Evolutionary conservation across 805 yeast species (phyloP).

Genomic region (Metschnikowia hibisci): DNA sequence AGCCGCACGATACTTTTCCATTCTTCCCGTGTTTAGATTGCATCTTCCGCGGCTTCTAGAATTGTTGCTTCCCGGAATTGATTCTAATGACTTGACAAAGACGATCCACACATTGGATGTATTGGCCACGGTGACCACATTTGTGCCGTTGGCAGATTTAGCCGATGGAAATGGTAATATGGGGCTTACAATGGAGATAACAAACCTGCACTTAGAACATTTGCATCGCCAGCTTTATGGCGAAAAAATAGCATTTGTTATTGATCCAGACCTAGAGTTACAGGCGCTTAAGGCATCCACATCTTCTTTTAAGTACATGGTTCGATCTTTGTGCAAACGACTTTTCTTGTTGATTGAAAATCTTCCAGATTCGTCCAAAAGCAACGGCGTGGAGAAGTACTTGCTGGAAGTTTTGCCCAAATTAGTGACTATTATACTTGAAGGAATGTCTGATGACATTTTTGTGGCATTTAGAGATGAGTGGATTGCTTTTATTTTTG

Average conservation of each 20-base stretch:
- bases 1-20: slow-evolving; percentile 62
- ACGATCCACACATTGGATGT: slow-evolving; percentile 66
- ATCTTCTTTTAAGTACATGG: slow-evolving; percentile 58
- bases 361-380: slow-evolving; percentile 55
- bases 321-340: slow-evolving; percentile 53
- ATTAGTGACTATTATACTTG: slow-evolving; percentile 36
- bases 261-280: slow-evolving; percentile 45
- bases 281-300: slow-evolving; percentile 71
- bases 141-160: slow-evolving; percentile 67
- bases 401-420: slow-evolving; percentile 34
- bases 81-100: slow-evolving; percentile 77
- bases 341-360: slow-evolving; percentile 64
- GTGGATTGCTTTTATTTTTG: slow-evolving; percentile 55
- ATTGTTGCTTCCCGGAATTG: slow-evolving; percentile 75
- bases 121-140: slow-evolving; percentile 65
- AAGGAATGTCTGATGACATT: slow-evolving; percentile 57
- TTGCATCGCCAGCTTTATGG: slow-evolving; percentile 43
- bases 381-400: slow-evolving; percentile 50
- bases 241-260: slow-evolving; percentile 8
- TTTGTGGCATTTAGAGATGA: slow-evolving; percentile 44
- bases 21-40: slow-evolving; percentile 60
- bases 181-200: slow-evolving; percentile 47
- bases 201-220: slow-evolving; percentile 58
- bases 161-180: slow-evolving; percentile 42
- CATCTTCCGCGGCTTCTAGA: slow-evolving; percentile 75